Percentiles rank a stretch among this genome's conserved stretches.
Conservation (phyloP, 257 asterid species). For the Coffea canephora region DNA sequence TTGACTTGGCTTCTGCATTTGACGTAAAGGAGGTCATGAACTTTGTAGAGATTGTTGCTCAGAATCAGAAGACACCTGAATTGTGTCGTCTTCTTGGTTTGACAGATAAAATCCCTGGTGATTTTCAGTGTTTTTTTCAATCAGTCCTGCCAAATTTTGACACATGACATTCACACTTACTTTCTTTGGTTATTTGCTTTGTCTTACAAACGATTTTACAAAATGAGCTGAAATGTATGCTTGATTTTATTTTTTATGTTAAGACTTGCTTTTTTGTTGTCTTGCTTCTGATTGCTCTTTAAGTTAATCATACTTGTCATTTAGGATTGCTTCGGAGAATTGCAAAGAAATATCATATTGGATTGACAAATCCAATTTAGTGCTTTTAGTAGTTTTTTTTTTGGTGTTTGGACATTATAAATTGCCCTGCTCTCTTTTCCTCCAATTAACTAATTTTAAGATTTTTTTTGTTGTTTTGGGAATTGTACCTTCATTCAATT, state of each 20-base stretch:
- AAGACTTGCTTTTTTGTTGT: not conserved
- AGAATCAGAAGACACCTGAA: conserved; percentile 35
- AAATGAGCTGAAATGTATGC: not conserved
- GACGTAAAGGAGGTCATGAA: conserved; percentile 33
- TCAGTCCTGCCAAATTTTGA: not conserved
- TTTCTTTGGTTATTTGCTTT: not conserved
- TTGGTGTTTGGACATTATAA: not conserved
- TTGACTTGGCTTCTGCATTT: conserved; percentile 37
- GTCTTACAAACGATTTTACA: not conserved
- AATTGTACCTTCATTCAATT: too few relatives aligned
- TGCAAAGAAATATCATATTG: too few relatives aligned
- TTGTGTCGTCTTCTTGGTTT: conserved; percentile 32
- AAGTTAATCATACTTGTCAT: too few relatives aligned
- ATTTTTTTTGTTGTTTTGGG: not conserved
- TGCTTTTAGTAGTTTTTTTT: not conserved
- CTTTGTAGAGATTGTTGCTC: conserved; percentile 26
- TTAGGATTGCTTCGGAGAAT: too few relatives aligned
- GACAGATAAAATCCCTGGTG: conserved; percentile 24
- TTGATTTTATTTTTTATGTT: not conserved
- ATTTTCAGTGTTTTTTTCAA: not conserved
- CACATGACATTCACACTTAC: not conserved
- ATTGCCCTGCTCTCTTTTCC: not conserved
- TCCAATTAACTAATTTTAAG: not conserved
- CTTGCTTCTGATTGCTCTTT: not conserved
- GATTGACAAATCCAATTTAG: not conserved